Evolutionary conservation across 192 early-diverging fungal genomes (phyloP), one percentile per base, ranked within the genome.

Genomic region (Geranomyces variabilis): DNA sequence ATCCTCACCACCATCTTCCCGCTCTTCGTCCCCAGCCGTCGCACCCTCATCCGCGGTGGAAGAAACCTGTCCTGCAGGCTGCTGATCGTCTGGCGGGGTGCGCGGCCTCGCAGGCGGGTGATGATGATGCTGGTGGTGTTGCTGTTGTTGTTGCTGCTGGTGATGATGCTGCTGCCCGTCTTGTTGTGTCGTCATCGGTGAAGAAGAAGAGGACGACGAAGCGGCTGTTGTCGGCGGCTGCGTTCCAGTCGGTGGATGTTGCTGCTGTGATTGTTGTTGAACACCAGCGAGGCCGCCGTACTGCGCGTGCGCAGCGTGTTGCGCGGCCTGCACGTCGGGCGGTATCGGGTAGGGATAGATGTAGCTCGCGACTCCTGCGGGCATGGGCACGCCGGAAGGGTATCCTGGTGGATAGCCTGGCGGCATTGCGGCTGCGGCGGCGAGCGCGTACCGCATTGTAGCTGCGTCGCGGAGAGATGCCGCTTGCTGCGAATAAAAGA

Each of bases 221-320:
- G 24, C n/a, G 3, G 51, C 24, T 53, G 51, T 17, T n/a, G n/a
- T 26, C 15, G 51, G 4, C 15, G 51, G 51, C 51, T 53, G 51
- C 24, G 51, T 53, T 53, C 24, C n/a, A n/a, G 19, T 7, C 51
- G 51, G 51, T 53, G 3, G 51, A 2, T 67, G 14, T 15, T 53
- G 51, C 7, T 53, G 46, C 13, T 67, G 51, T 47, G 51, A 47
- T 33, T 67, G 66, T 28, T 67, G 66, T 60, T 60, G 58, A 4
- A 29, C 15, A 33, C 30, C 58, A 60, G 29, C 26, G 14, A 24
- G 31, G 6, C 30, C 26, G 29, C 26, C 30, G 29, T 60, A 31
- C 31, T 24, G 58, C 17, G 19, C 15, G 14, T 31, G 31, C 3
- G 31, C n/a, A 21, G 60, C 12, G 10, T 8, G 29, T 36, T 36